phyloP scores from a whole-genome alignment of 352 stramenopile genomes.

The Pythium rhizo-oryzae region DNA sequence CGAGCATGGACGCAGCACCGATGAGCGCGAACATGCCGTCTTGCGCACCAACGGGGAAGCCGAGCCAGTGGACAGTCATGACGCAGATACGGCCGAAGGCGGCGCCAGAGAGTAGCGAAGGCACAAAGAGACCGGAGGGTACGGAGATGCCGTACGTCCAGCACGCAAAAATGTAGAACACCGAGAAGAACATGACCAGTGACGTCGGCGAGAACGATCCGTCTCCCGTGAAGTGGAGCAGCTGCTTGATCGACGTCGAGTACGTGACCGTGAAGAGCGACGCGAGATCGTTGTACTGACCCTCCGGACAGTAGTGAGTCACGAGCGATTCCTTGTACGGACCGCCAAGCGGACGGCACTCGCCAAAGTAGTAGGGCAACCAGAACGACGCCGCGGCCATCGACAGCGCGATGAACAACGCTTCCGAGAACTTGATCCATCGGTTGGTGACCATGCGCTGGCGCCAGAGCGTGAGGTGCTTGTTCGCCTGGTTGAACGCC shows the following conservation, averaged over 20 bases:
- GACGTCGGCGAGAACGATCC: conserved; percentile 93
- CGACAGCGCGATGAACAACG: conserved; percentile 60
- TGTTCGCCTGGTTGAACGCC: conserved; percentile 96
- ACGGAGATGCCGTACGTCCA: conserved; percentile 97
- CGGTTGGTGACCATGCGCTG: conserved; percentile 63
- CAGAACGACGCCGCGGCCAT: conserved; percentile 78
- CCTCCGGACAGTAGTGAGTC: conserved; percentile 94
- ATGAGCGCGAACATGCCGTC: conserved; percentile 97
- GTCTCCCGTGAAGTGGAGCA: conserved; percentile 95
- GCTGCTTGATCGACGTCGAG: conserved; percentile 94
- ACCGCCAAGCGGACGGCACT: conserved; percentile 50
- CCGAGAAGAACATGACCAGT: conserved; percentile 96
- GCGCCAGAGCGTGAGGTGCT: conserved; percentile 88
- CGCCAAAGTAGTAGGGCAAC: conserved; percentile 79
- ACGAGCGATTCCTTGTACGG: conserved; percentile 86
- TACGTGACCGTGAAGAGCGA: conserved; percentile 96
- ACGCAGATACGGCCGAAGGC: conserved; percentile 92
- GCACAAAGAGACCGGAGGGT: conserved; percentile 97
- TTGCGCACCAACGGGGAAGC: conserved; percentile 67
- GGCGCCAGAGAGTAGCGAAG: conserved; percentile 94
- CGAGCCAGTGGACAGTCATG: conserved; percentile 60
- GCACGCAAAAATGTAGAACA: conserved; percentile 93
- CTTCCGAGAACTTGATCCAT: conserved; percentile 67
- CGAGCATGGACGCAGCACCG: conserved; percentile 94
- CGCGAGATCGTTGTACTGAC: conserved; percentile 97